Evolutionary conservation across 768 basidiomycete species (phyloP), one percentile per base, ranked within the genome.

Genomic region (Boletus insuetus): DNA sequence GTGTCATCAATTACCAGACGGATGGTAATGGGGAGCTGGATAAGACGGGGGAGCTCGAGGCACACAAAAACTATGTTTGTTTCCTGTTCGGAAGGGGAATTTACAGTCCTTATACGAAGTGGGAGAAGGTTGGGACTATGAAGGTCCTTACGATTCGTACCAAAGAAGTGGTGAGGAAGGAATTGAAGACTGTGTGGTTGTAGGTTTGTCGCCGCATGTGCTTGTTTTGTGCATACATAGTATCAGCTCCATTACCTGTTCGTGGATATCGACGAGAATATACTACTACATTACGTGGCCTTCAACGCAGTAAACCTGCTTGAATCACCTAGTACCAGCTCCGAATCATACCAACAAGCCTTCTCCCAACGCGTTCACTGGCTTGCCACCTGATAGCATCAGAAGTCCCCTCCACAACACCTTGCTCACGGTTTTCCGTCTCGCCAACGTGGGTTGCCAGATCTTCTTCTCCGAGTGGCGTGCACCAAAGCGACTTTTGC

Each of bases 1-100:
- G 55, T 13, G 38, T 56, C 39, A 38, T 56, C 40, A 56, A 41
- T 24, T 56, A 56, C 13, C 52, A 54, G 26, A 56, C 55, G 6
- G 53, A 50, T 14, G 22, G 41, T 11, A 50, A 43, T 9, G 41
- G n/a, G 9, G 26, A 42, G 46, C 40, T 12, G 1, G 41, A 54
- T 7, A 39, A 54, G 10, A 49, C 6, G n/a, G 53, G 47, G 2
- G 53, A 54, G 19, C 35, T 54, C 1, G 34, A 29, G 6, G 47
- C 47, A 16, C 29, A 50, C 13, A 42, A 20, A 50, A 9, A 26
- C 7, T 49, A 49, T 17, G 34, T 54, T 12, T 54, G 53, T 43
- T 50, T 54, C 35, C 35, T 54, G 12, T 48, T 56, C 10, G 53
- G 46, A 24, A 56, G 40, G 4, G 52, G 55, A 5, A 56, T 56